A percentile compares a stretch with the other conserved stretches of the same genome.
phyloP scores from a whole-genome alignment of 169 alveolate species.

The Eimeria sp. region DNA sequence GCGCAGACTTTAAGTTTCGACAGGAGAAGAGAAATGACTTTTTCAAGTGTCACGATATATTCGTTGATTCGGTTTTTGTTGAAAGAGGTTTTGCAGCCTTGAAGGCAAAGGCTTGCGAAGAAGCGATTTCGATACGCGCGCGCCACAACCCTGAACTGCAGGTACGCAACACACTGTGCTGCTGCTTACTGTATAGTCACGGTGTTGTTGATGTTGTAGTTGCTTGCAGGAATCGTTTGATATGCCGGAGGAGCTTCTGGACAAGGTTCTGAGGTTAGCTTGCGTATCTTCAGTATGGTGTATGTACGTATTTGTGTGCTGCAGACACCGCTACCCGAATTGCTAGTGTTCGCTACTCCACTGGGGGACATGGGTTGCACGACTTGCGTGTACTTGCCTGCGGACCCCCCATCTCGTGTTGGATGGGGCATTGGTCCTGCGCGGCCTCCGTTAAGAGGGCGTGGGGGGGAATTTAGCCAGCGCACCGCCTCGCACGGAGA shows the following conservation, averaged over 20 bases:
- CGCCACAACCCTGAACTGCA: slow-evolving; percentile 50
- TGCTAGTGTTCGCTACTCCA: slow-evolving; percentile 23
- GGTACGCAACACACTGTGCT: not conserved
- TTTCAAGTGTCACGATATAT: slow-evolving; percentile 72
- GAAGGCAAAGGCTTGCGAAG: slow-evolving; percentile 57
- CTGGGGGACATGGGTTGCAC: slow-evolving; percentile 64
- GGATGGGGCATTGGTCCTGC: slow-evolving; percentile 82
- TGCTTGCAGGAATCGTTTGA: not conserved
- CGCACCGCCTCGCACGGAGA: slow-evolving; percentile 24
- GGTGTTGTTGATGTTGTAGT: not conserved
- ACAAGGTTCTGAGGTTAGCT: not conserved
- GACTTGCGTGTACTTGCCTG: slow-evolving; percentile 54
- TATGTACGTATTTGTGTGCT: not conserved
- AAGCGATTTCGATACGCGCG: slow-evolving; percentile 50
- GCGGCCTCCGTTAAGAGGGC: slow-evolving; percentile 47
- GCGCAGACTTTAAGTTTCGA: slow-evolving; percentile 79
- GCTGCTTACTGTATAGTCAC: not conserved
- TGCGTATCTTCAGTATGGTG: not conserved
- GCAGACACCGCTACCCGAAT: slow-evolving; percentile 73
- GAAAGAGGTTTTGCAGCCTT: slow-evolving; percentile 50
- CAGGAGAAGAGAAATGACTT: slow-evolving; percentile 72
- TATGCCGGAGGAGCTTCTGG: not conserved
- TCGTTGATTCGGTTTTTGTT: slow-evolving; percentile 44
- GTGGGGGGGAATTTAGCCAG: slow-evolving; percentile 3
- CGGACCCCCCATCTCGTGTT: slow-evolving; percentile 70